Percentiles rank a stretch among this genome's conserved stretches.
Conservation (phyloP, 495 filamentous ascomycete species). For the Lophium mytilinum region DNA sequence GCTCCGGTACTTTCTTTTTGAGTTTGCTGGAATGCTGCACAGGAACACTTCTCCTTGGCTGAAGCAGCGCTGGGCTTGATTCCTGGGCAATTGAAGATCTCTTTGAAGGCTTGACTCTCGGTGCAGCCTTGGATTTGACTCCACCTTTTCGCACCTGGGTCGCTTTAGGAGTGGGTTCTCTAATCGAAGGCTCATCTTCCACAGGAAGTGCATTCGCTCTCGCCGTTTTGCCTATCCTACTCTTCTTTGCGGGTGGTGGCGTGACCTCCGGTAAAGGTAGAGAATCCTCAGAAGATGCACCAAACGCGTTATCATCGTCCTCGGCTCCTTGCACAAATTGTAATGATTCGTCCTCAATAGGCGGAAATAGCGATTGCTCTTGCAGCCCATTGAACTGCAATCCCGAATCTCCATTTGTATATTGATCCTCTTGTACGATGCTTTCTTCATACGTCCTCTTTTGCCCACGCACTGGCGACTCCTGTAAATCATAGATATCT, state of each 20-base stretch:
- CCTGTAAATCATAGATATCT: slow-evolving; percentile 16
- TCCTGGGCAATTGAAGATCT: background rate
- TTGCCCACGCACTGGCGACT: slow-evolving; percentile 7
- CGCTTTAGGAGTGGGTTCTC: background rate
- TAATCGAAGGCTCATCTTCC: background rate
- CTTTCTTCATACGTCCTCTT: slow-evolving; percentile 13
- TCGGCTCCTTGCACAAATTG: background rate
- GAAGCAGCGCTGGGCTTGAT: background rate
- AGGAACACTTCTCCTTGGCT: background rate
- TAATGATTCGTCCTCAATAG: background rate
- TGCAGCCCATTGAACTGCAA: background rate
- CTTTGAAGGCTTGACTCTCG: no score
- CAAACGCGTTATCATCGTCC: background rate
- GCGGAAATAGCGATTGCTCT: slow-evolving; percentile 1
- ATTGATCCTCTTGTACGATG: slow-evolving; percentile 14
- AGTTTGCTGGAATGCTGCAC: background rate
- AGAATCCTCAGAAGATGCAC: background rate
- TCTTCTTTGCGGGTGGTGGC: background rate
- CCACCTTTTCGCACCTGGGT: background rate
- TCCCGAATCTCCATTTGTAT: slow-evolving; percentile 8
- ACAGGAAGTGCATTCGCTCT: background rate
- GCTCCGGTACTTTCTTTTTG: background rate
- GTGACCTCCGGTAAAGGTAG: background rate
- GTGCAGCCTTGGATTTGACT: no score
- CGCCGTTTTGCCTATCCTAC: background rate